Evolutionary conservation across 768 basidiomycete species (phyloP), one percentile per base, ranked within the genome.

Genomic region (Xerocomellus chrysenteron): DNA sequence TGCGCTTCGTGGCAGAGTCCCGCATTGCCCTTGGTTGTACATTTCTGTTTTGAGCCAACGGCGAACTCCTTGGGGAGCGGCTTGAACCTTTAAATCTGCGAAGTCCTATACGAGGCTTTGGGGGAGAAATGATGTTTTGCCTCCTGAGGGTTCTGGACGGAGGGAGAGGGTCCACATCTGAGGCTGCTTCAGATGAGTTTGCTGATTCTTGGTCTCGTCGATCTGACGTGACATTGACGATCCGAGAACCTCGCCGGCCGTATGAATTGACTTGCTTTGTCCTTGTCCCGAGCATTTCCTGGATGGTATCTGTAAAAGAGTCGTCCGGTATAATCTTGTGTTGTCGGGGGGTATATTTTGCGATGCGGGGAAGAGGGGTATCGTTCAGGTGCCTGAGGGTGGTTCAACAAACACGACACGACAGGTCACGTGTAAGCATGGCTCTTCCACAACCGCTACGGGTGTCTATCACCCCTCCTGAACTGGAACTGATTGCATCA

Each of bases 401-500:
- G 17, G 51, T 45, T 55, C 54, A 52, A 59, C 47, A 45, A 21
- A 21, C 21, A 21, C 21, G 21, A 21, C 21, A 21, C 21, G 21
- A 21, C 21, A 1, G 21, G 21, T 21, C 21, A 21, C 21, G 21
- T 32, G 30, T 28, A 24, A 33, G 21, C 26, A 52, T 96, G 94
- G 84, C 94, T 36, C 80, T 95, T 24, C 92, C 94, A 3, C 77
- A 78, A 42, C 75, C 83, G 5, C 76, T 96, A 17, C 81, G 87
- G 55, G 76, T 78, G 4, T 90, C 91, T 0, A 78, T 92, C 35
- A 87, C 87, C 8, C 92, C 94, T 33, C 82, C 84, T 56, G 94
- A 97, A 69, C 83, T 96, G 28, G 93, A 95, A 63, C 84, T 95
- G 52, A 82, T 96, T 52, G 91, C 94, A 1, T 90, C 83, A 19